A percentile compares a stretch with the other conserved stretches of the same genome.
Evolutionary conservation across 2,329 filamentous ascomycete species (phyloP).

Genomic region (Gnomoniopsis sp.): DNA sequence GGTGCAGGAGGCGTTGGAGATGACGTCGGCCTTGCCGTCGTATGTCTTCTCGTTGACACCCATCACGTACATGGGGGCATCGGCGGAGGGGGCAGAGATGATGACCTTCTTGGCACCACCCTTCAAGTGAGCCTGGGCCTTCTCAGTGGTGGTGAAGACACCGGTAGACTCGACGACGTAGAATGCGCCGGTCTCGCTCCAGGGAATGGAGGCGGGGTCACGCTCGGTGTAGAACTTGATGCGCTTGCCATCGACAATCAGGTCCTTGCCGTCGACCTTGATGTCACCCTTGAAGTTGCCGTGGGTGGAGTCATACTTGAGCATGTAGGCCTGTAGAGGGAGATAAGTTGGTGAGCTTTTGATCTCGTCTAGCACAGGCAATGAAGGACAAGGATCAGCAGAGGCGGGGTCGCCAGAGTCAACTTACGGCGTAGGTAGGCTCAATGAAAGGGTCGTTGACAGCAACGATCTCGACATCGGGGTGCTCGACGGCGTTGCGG

Average conservation of each 20-base stretch:
- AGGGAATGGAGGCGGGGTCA: constrained; percentile 87
- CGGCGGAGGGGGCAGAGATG: constrained; percentile 87
- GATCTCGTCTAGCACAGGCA: too few relatives aligned
- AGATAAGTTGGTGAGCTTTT: constrained; percentile 22
- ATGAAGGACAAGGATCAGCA: too few relatives aligned
- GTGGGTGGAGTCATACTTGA: constrained; percentile 99
- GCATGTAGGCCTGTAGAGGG: constrained; percentile 93
- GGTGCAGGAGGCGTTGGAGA: constrained; percentile 99
- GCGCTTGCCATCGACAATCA: constrained; percentile 90
- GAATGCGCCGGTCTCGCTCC: constrained; percentile 79
- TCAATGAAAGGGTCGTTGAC: constrained; percentile 99
- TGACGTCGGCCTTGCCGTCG: constrained; percentile 84
- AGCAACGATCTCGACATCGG: constrained; percentile 86
- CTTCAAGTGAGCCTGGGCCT: constrained; percentile 90
- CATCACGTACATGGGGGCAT: constrained; percentile 99
- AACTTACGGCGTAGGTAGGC: constrained; percentile 90
- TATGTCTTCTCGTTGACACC: constrained; percentile 96
- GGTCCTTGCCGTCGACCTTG: constrained; percentile 64
- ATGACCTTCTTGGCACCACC: constrained; percentile 98
- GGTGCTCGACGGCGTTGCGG: constrained; percentile 92
- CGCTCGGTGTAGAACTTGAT: constrained; percentile 93
- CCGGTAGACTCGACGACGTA: constrained; percentile 98
- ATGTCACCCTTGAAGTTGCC: constrained; percentile 93
- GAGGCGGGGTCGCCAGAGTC: too few relatives aligned
- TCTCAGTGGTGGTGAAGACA: constrained; percentile 98